Base-by-base conservation (phyloP, 805 yeast species). In the Kodamaea hsintzibuensis region DNA sequence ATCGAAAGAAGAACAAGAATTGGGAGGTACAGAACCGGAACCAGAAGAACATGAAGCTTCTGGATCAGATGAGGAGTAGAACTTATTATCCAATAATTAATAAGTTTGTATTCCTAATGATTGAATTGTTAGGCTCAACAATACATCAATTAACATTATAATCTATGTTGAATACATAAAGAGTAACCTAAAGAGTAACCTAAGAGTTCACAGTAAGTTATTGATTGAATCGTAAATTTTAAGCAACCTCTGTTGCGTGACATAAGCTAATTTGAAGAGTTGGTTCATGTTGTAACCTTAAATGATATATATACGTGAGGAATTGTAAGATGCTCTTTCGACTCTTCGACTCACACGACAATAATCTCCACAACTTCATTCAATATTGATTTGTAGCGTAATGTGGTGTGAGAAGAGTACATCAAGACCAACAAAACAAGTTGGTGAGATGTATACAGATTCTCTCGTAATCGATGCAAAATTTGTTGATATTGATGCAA, bases 1-100 rank as follows among this genome's bases (percentile, higher is more conserved):
- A 17, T 59, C 62, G 8, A 61, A 64, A 53, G 78, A 74, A 52
- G 73, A 71, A 42, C 60, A 61, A 12, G 78, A 74, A 57, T 57
- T 74, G 46, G 67, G 59, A 30, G 77, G 73, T n/a, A n/a, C n/a
- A n/a, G n/a, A n/a, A 9, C 48, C 55, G 7, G 65, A 58, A 38
- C 60, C 53, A 8, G 69, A 58, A 2, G 63, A 55, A 7, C 58
- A 51, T 14, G 57, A 52, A 7, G 53, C 35, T 22, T 14, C 49
- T 17, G 52, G 40, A 27, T 53, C 55, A 30, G 57, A 57, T 16
- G 63, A 59, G 17, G 51, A 47, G 44, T 40, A 40, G 18, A 38
- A n/a, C n/a, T n/a, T n/a, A n/a, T n/a, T n/a, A n/a, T n/a, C n/a
- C n/a, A n/a, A n/a, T n/a, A n/a, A n/a, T n/a, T n/a, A n/a, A n/a